These are phyloP conservation scores for Jatropha curcas DNA, from an alignment of 345 rosid genomes.

Conservation along the genomic window DNA sequence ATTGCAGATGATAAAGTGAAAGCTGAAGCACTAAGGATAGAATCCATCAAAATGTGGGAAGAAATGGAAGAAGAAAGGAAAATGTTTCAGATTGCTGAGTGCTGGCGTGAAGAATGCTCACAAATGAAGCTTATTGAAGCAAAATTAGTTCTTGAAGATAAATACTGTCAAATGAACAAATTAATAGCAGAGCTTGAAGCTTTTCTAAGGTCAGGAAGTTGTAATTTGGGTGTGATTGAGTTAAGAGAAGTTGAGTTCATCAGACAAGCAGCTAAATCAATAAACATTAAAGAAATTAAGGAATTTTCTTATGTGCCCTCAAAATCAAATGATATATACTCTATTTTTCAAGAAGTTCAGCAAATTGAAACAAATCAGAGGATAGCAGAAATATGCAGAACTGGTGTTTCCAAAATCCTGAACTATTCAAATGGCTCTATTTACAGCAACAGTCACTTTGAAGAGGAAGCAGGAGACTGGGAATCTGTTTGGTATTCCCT, in stretches of 20 bases:
- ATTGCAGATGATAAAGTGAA: constrained; percentile 37
- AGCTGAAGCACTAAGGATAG: constrained; percentile 34
- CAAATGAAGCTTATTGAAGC: constrained; percentile 37
- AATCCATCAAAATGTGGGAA: constrained; percentile 18
- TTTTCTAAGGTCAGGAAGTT: constrained; percentile 8
- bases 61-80: constrained; percentile 47
- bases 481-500: constrained; percentile 6
- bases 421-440: constrained; percentile 6
- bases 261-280: constrained; percentile 6
- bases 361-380: neutral
- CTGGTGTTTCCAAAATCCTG: too few species aligned
- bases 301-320: constrained; percentile 10
- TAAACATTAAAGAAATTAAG: constrained; percentile 11
- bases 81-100: constrained; percentile 48
- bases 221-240: neutral
- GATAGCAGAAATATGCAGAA: constrained; percentile 3
- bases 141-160: constrained; percentile 14
- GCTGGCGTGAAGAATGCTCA: constrained; percentile 51
- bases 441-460: neutral
- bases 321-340: constrained; percentile 12
- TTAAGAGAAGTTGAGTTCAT: constrained; percentile 4
- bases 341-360: constrained; percentile 12
- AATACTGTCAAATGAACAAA: constrained; percentile 21
- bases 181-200: constrained; percentile 14
- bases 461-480: constrained; percentile 9